Conservation (phyloP, 768 basidiomycete genomes). For the Lentinula sp. region DNA sequence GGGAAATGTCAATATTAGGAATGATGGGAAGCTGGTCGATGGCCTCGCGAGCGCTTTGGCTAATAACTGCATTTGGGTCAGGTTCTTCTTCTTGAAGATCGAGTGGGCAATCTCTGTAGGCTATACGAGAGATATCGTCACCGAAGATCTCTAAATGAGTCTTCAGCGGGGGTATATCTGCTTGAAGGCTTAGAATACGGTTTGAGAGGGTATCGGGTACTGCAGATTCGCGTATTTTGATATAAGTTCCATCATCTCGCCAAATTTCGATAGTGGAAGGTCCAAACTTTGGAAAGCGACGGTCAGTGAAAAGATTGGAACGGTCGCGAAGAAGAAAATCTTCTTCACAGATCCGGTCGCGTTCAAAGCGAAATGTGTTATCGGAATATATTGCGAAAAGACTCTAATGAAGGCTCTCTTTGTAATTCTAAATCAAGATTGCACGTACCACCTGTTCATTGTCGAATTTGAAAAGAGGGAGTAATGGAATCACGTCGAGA, state of each 20-base stretch:
- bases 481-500: too few species aligned
- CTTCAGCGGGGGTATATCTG: slow-evolving; percentile 5
- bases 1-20: not conserved
- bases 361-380: not conserved
- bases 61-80: not conserved
- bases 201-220: slow-evolving; percentile 8
- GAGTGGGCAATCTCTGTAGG: not conserved
- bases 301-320: not conserved
- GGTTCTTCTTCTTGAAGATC: not conserved
- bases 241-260: not conserved
- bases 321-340: not conserved
- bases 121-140: slow-evolving; percentile 3
- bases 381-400: not conserved
- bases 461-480: too few species aligned
- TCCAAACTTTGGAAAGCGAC: not conserved
- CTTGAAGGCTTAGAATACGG: slow-evolving; percentile 9
- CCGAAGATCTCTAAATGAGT: slow-evolving; percentile 4
- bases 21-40: slow-evolving; percentile 4
- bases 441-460: too few species aligned
- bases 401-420: too few species aligned
- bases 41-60: not conserved
- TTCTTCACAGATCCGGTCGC: not conserved
- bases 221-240: slow-evolving; percentile 3
- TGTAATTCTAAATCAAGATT: too few species aligned
- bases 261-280: not conserved